phyloP scores from a whole-genome alignment of 306 rosid species.

The Castanea crenata region DNA sequence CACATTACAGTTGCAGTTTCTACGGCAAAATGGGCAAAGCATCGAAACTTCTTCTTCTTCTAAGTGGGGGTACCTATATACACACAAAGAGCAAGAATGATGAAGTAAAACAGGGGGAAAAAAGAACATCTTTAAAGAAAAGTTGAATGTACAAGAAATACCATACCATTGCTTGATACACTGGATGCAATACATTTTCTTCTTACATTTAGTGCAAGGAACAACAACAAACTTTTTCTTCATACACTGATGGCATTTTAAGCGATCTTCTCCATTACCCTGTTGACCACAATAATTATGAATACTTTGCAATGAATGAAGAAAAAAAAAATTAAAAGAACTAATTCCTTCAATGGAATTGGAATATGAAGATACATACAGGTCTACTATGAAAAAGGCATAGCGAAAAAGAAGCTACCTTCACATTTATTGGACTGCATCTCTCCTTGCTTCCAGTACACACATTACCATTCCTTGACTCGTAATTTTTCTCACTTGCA shows the following conservation, averaged over 20 bases:
- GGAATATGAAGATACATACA: neutral
- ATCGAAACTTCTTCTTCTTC: conserved; percentile 45
- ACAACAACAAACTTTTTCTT: conserved; percentile 36
- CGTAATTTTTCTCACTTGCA: neutral
- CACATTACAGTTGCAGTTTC: conserved; percentile 74
- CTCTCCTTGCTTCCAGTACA: conserved; percentile 4
- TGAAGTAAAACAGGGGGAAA: conserved; percentile 7
- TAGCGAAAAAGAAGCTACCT: conserved; percentile 29
- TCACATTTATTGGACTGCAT: neutral
- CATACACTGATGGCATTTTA: conserved; percentile 75
- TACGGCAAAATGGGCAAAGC: conserved; percentile 68
- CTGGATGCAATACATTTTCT: conserved; percentile 56
- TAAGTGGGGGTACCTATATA: conserved; percentile 62
- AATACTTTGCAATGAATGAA: conserved; percentile 8
- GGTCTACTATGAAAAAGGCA: neutral
- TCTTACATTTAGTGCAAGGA: conserved; percentile 56
- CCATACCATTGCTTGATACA: conserved; percentile 69
- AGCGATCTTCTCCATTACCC: conserved; percentile 28
- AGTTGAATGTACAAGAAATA: conserved; percentile 2
- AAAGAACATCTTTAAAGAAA: neutral
- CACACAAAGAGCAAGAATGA: conserved; percentile 17
- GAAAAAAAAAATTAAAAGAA: neutral
- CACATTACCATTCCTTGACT: neutral
- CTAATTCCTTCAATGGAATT: neutral
- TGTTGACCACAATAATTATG: conserved; percentile 20